Evolutionary conservation across 2,329 filamentous ascomycete species (phyloP), one percentile per base, ranked within the genome.

Genomic region (Rhynchosporium agropyri): DNA sequence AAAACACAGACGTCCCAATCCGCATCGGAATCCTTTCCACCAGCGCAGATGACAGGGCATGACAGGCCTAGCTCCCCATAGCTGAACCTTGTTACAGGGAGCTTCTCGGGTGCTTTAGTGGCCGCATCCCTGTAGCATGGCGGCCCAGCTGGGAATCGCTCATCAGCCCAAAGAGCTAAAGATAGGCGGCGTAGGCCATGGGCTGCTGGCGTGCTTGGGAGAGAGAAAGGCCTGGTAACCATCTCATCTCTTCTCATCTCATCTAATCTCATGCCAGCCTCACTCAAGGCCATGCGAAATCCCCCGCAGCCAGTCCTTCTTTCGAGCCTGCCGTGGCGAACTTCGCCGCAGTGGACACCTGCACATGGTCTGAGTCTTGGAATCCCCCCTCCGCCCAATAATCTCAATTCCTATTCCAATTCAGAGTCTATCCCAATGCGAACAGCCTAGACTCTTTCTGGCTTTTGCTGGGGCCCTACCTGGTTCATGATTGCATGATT

Each of bases 131-230:
- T 53, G 50, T 53, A 33, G 46, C 50, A 31, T 15, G 36, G 29
- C 49, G 29, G 33, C 51, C 28, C 38, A 20, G 40, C 49, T 4
- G 3, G 56, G 43, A 15, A 49, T 58, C 33, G 43, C 56, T 20
- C 57, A 26, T 15, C 31, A 54, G 58, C 49, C 58, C 49, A 54
- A 60, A 59, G 20, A 51, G 49, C 49, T 51, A 51, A 38, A 51
- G 49, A 51, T 38, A 51, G 49, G 29, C 49, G 20, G 20, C 20
- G 20, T 20, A 20, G 20, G 20, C 20, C 20, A 20, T 31, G 29
- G 49, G 15, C 29, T 51, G 29, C 49, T 36, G 15, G 42, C 42
- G 5, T 53, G 50, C 50, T 33, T 53, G 31, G 13, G 3, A 43
- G 40, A 13, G 40, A 43, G 40, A 20, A 20, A 20, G 1, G 20